Percentiles rank a stretch among this genome's conserved stretches.
Evolutionary conservation across 2,329 filamentous ascomycete species (phyloP).

Genomic region (Tolypocladium paradoxum): DNA sequence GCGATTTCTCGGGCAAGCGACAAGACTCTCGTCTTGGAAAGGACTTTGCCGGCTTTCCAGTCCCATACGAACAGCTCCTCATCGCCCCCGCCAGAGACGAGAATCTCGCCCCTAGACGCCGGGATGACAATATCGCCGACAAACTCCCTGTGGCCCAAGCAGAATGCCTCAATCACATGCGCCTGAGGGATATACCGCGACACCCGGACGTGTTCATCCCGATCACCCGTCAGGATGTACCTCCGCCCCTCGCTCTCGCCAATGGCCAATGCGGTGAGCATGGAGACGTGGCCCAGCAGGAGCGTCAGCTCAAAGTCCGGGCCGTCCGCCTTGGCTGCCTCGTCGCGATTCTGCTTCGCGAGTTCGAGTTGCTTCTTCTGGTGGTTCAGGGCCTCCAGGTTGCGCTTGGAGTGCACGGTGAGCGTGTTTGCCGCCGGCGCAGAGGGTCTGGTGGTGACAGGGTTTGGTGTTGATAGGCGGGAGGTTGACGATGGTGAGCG

Average conservation of each 20-base stretch:
- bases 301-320: constrained; percentile 62
- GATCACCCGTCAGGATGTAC: constrained; percentile 46
- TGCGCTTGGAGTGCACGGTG: constrained; percentile 55
- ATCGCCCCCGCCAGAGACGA: constrained; percentile 85
- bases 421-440: constrained; percentile 44
- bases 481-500: constrained; percentile 5
- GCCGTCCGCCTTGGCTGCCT: constrained; percentile 21
- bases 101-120: constrained; percentile 38
- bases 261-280: constrained; percentile 68
- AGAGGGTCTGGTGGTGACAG: constrained; percentile 15
- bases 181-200: constrained; percentile 73
- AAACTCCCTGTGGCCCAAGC: constrained; percentile 80
- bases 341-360: constrained; percentile 13
- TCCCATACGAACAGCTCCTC: constrained; percentile 70
- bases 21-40: constrained; percentile 44
- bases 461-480: constrained; percentile 8
- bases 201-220: constrained; percentile 71
- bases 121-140: constrained; percentile 66
- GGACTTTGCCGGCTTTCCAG: constrained; percentile 51
- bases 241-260: constrained; percentile 29
- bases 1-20: constrained; percentile 26
- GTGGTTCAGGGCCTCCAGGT: constrained; percentile 47
- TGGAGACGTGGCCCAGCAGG: constrained; percentile 86
- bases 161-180: constrained; percentile 82
- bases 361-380: constrained; percentile 39